Conservation (phyloP, 305 asterid genomes). For the Solanum hybrid region DNA sequence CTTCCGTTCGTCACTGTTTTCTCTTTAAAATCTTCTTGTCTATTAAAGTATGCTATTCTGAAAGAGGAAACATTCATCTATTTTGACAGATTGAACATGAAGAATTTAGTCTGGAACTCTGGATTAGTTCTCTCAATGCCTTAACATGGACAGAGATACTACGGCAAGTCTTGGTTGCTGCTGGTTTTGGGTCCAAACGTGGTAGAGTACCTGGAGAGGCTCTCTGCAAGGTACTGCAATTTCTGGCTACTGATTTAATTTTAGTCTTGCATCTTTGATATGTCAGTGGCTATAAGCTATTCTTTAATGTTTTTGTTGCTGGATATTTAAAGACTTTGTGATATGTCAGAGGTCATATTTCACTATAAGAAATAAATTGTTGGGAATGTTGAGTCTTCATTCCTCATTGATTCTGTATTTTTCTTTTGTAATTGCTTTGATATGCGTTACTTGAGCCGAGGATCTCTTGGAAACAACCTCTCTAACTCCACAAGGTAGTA, state of each 20-base stretch:
- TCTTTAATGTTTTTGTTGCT: neutral
- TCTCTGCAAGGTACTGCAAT: constrained; percentile 49
- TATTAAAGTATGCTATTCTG: neutral
- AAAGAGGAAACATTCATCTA: constrained; percentile 4
- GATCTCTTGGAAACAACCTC: neutral
- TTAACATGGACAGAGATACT: constrained; percentile 90
- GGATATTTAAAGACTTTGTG: neutral
- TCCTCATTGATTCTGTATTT: neutral
- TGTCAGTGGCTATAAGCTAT: neutral
- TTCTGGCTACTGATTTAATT: constrained; percentile 15
- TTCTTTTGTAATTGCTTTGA: neutral
- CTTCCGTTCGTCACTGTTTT: neutral
- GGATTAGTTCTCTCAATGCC: constrained; percentile 73
- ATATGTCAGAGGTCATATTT: neutral
- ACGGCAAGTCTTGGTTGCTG: constrained; percentile 65
- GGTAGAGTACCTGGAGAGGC: constrained; percentile 28
- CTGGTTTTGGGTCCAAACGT: constrained; percentile 83
- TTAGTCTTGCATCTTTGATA: constrained; percentile 5
- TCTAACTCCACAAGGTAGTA: neutral
- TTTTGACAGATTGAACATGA: constrained; percentile 58
- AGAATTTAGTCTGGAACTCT: constrained; percentile 38
- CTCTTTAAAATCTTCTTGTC: neutral
- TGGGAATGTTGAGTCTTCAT: neutral
- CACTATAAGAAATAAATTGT: neutral
- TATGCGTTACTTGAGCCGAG: neutral